phyloP scores from a whole-genome alignment of 2,329 filamentous ascomycete species.

The Periconia sp. region DNA sequence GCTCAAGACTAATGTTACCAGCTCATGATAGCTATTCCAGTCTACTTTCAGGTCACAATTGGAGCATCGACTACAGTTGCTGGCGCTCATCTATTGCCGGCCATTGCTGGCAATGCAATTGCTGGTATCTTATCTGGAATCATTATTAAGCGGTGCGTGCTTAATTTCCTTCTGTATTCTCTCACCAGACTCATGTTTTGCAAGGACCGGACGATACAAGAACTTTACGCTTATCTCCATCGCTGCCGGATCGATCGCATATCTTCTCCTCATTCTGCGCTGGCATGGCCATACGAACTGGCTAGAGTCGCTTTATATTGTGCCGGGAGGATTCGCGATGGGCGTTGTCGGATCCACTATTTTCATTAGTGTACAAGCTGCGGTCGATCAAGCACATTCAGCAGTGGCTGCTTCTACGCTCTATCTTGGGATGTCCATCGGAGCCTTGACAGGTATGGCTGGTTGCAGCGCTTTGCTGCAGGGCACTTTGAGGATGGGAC shows the following conservation, averaged over 20 bases:
- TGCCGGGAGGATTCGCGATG: constrained; percentile 35
- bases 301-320: constrained; percentile 33
- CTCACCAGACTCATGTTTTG: background rate
- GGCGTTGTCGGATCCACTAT: constrained; percentile 30
- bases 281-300: constrained; percentile 37
- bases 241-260: constrained; percentile 21
- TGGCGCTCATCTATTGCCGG: constrained; percentile 68
- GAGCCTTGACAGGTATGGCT: constrained; percentile 30
- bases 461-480: constrained; percentile 30
- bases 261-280: constrained; percentile 30
- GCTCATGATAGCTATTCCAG: constrained; percentile 69
- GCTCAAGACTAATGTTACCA: constrained; percentile 18
- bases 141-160: constrained; percentile 4
- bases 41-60: constrained; percentile 72
- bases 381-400: constrained; percentile 20
- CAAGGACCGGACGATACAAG: constrained; percentile 35
- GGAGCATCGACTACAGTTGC: constrained; percentile 64
- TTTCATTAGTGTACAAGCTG: constrained; percentile 33
- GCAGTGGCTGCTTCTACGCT: constrained; percentile 30
- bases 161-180: background rate
- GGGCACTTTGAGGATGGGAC: constrained; percentile 18
- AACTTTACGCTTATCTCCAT: constrained; percentile 24
- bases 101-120: constrained; percentile 70
- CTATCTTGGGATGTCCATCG: constrained; percentile 24
- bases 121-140: constrained; percentile 67